Evolutionary conservation across 1,284 basidiomycete species (phyloP), one percentile per base, ranked within the genome.

Genomic region (Tilletiaria anomala): DNA sequence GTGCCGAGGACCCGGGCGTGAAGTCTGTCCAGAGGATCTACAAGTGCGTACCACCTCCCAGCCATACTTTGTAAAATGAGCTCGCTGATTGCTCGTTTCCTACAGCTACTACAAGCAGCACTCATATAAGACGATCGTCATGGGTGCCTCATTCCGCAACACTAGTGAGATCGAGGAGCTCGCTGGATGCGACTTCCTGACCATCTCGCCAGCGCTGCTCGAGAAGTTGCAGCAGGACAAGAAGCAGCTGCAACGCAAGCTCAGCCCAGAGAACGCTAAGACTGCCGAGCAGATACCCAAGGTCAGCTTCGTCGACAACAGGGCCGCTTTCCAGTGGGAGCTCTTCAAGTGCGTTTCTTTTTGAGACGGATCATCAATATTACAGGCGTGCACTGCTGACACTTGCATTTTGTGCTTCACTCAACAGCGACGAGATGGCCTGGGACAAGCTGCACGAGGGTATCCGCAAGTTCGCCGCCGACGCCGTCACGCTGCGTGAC

Each of bases 81-180:
- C 33, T 18, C 29, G 6, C 20, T 8, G n/a, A n/a, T n/a, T n/a
- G n/a, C n/a, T n/a, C n/a, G n/a, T n/a, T n/a, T n/a, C n/a, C n/a
- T 37, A 37, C 35, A 46, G 44, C 33, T 96, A 96, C 76, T 97
- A 96, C 80, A 97, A 97, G 76, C 87, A 93, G 71, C 78, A 97
- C 73, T 77, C 78, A 53, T 96, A 96, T 79, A 87, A 89, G 68
- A 99, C 91, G 58, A 96, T 96, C 70, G 89, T 97, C 70, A 97
- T 97, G 91, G 91, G 91, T 69, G 91, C 91, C 50, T 93, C 87
- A 42, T 97, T 97, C 88, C 54, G 51, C 34, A 60, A 86, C 82
- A 71, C 71, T 45, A 83, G 84, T 61, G 91, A 96, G 74, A 94
- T 97, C 73, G 83, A 80, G 69, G 78, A 85, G 16, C 78, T 97